Evolutionary conservation across 1,284 basidiomycete genomes (phyloP), one percentile per base, ranked within the genome.

Genomic region (Papiliotrema laurentii): DNA sequence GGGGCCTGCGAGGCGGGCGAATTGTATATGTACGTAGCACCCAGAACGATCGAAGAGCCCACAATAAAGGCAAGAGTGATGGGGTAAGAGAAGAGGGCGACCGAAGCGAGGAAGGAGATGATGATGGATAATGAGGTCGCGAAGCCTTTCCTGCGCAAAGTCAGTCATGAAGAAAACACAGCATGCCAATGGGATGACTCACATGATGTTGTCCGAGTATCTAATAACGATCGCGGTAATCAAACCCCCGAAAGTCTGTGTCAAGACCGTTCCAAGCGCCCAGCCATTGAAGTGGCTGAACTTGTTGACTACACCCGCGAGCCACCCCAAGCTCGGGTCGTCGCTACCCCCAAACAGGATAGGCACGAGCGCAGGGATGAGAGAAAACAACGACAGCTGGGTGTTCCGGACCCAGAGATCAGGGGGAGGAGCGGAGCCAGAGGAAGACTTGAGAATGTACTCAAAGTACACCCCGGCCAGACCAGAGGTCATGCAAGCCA

Each of bases 401-500:
- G 96, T 88, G 74, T 97, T 98, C 61, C 94, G 86, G 49, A 94
- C 85, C 93, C 93, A 97, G 6, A 97, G 80, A 72, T 96, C 91
- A 1, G 68, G 65, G 18, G 62, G 52, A 6, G 62, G 56, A 3
- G 54, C 46, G 1, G 53, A 50, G 19, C 55, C 42, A 11, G 51
- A 45, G 10, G 87, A 89, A 2, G 73, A 85, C 76, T 97, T 97
- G 66, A 97, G 79, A 18, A 97, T 89, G 85, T 93, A 92, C 76
- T 97, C 94, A 63, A 97, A 97, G 77, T 97, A 97, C 25, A 97
- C 94, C 13, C 94, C 93, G 0, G 94, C 94, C n/a, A 97, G 83
- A 30, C 94, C 94, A 0, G 91, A 96, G 0, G 92, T 97, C 74
- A 97, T 83, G 76, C 93, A 97, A 0, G 93, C 92, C 2, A 87